These are phyloP conservation scores for Amylocystis lapponica DNA, from an alignment of 768 basidiomycete genomes.

Conservation along the genomic window DNA sequence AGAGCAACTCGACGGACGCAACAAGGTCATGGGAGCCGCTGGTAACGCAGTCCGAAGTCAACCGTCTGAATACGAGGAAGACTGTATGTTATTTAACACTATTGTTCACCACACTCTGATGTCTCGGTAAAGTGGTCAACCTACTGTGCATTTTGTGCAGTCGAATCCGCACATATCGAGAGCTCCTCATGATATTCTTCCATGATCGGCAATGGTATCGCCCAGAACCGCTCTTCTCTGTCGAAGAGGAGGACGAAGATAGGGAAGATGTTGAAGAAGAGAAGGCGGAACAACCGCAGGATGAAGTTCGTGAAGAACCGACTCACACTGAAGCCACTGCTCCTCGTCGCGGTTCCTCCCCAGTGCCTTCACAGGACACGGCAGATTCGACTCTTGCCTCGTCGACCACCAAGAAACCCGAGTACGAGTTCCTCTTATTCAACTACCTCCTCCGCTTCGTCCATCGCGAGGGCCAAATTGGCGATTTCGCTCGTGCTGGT, in stretches of 20 bases:
- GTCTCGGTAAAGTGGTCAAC: slow-evolving; percentile 63
- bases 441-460: slow-evolving; percentile 94
- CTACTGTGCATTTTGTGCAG: slow-evolving; percentile 89
- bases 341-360: slow-evolving; percentile 35
- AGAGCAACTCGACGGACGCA: slow-evolving; percentile 77
- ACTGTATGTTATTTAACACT: slow-evolving; percentile 47
- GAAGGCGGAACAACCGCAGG: slow-evolving; percentile 14
- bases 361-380: slow-evolving; percentile 55
- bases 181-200: slow-evolving; percentile 95
- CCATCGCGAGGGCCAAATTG: slow-evolving; percentile 89
- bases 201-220: slow-evolving; percentile 89
- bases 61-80: slow-evolving; percentile 88
- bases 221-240: slow-evolving; percentile 67
- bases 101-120: slow-evolving; percentile 4
- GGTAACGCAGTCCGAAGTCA: slow-evolving; percentile 57
- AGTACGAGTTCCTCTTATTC: slow-evolving; percentile 95
- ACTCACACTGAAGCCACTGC: slow-evolving; percentile 5
- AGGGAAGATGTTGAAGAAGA: slow-evolving; percentile 46
- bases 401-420: slow-evolving; percentile 53
- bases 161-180: slow-evolving; percentile 82
- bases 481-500: slow-evolving; percentile 89
- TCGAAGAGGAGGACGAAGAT: slow-evolving; percentile 72
- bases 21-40: slow-evolving; percentile 79
- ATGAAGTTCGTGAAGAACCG: slow-evolving; percentile 12
- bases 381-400: slow-evolving; percentile 43